Evolutionary conservation across 2,329 filamentous ascomycete genomes (phyloP), one percentile per base, ranked within the genome.

Genomic region (Trichoderma sp.): DNA sequence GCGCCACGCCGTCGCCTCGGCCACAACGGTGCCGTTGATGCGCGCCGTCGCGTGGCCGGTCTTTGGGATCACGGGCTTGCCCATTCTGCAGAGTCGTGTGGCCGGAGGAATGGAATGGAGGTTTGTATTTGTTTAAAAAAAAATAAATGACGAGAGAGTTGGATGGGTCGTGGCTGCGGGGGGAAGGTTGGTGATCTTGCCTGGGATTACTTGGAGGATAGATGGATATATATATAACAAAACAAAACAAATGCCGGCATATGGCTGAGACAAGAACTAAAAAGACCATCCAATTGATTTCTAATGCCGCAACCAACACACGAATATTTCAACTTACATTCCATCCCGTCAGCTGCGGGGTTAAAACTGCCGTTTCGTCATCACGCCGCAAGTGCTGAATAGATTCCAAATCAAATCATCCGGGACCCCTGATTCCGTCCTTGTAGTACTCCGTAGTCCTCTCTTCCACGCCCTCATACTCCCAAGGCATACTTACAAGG

Each of bases 1-100:
- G 32, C 83, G 80, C 77, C 82, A 87, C 17, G 76, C 78, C 52
- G 84, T 79, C 69, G 84, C 79, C 71, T 84, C 80, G 68, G 86
- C 86, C 63, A 89, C 74, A 39, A 82, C 73, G 60, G 78, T 80
- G 70, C 82, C 83, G 72, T 84, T 81, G 59, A 86, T 74, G 29
- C 78, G 80, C 52, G 86, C 86, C 70, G 74, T 76, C 64, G 76
- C 79, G 70, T 78, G 74, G 37, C 77, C 77, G 50, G 73, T 75
- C 34, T 71, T 72, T 29, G 39, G 37, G 58, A 48, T 22, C n/a
- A 70, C 52, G 27, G 69, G 27, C 54, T 52, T 58, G 60, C 52
- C 61, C 68, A 70, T 70, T 50, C 25, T 64, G 37, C 17, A 2
- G 12, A 63, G 7, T 15, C 27, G 22, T 15, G 2, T 27, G 27